These are phyloP conservation scores for Penicillium sp. DNA, from an alignment of 2,329 filamentous ascomycete species.

Conservation along the genomic window DNA sequence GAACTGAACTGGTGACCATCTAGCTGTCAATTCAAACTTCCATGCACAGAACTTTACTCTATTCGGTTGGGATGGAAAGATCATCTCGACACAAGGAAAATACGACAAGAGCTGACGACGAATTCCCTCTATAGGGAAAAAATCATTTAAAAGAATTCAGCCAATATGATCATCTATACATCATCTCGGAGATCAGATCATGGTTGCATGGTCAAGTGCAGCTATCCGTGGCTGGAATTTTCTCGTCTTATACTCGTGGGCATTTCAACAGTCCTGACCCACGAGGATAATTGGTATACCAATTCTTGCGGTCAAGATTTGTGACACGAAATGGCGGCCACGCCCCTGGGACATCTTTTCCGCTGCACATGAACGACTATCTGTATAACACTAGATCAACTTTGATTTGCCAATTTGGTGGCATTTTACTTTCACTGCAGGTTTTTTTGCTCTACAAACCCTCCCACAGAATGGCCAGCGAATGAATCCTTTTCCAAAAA, in stretches of 20 bases:
- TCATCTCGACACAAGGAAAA: constrained; percentile 1
- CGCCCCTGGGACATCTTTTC: constrained; percentile 32
- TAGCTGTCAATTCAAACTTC: constrained; percentile 9
- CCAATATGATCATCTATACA: constrained; percentile 2
- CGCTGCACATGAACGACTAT: constrained; percentile 15
- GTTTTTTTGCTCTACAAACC: neutral
- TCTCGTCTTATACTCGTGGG: constrained; percentile 2
- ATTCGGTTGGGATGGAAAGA: constrained; percentile 18
- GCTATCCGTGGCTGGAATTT: constrained; percentile 22
- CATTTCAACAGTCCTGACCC: neutral
- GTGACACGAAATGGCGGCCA: constrained; percentile 35
- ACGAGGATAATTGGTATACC: neutral
- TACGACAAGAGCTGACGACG: constrained; percentile 3
- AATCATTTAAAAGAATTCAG: neutral
- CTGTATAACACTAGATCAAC: constrained; percentile 5
- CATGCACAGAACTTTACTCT: constrained; percentile 5
- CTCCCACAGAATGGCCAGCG: neutral
- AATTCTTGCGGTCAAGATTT: neutral
- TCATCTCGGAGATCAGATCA: constrained; percentile 19
- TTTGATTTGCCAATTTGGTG: constrained; percentile 15
- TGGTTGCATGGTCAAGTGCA: constrained; percentile 21
- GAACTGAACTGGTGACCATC: constrained; percentile 13
- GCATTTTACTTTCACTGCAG: constrained; percentile 9
- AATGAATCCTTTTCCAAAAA: constrained; percentile 9
- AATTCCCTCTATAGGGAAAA: neutral